These are phyloP conservation scores for Caloboletus inedulis DNA, from an alignment of 1,284 basidiomycete species.

Conservation along the genomic window DNA sequence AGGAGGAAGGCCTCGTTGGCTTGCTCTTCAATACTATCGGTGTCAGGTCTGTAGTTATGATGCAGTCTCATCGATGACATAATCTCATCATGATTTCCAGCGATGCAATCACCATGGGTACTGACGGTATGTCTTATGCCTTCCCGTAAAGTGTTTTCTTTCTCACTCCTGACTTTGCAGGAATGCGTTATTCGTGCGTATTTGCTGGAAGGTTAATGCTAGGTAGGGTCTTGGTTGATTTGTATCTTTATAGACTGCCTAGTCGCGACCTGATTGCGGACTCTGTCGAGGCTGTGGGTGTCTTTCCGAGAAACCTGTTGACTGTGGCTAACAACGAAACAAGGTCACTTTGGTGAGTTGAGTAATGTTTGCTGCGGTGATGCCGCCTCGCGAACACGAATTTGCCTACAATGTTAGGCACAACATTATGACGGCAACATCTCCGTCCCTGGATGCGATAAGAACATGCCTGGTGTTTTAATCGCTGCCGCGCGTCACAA, in stretches of 20 bases:
- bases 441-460: constrained; percentile 82
- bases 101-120: constrained; percentile 83
- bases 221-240: background rate
- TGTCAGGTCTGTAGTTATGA: constrained; percentile 52
- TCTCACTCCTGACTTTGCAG: constrained; percentile 35
- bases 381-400: background rate
- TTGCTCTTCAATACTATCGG: constrained; percentile 80
- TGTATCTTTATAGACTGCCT: constrained; percentile 57
- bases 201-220: background rate
- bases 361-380: background rate
- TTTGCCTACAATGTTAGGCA: constrained; percentile 43
- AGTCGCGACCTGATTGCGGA: constrained; percentile 90
- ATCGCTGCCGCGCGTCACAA: constrained; percentile 85
- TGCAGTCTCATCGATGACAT: background rate
- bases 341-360: constrained; percentile 64
- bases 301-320: background rate
- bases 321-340: constrained; percentile 4
- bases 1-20: constrained; percentile 72
- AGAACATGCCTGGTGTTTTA: constrained; percentile 90
- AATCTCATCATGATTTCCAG: constrained; percentile 33
- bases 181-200: constrained; percentile 77
- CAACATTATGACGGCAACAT: constrained; percentile 90
- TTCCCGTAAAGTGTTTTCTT: background rate
- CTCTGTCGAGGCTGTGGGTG: constrained; percentile 77
- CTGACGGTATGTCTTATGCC: constrained; percentile 53